Base-by-base conservation (phyloP, 257 asterid species). In the Echium plantagineum region DNA sequence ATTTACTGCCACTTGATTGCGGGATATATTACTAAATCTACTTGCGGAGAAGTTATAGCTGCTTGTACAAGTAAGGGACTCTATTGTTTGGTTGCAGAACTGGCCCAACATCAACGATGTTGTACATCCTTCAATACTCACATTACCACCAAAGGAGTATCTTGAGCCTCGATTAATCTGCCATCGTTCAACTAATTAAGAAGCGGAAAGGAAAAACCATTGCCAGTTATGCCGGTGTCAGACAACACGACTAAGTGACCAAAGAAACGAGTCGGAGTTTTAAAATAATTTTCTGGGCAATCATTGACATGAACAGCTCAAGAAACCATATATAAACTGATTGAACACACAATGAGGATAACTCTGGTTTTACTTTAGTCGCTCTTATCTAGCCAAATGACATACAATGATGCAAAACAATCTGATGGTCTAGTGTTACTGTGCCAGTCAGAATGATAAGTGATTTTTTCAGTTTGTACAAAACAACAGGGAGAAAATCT, bases 141-240 rank as follows among this genome's bases (percentile, higher is more conserved):
- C 63, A 60, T 89, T 93, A 59, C 90, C 94, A 21, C 87, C 74
- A 73, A 89, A 89, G 68, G 80, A 71, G 77, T 80, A 89, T 31
- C 74, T 32, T 0, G 70, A 71, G 30, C 99, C 99, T 75, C 97
- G 83, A 72, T 93, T 89, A 63, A 89, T 86, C 99, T 93, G 91
- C 67, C 70, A 62, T 26, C 52, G 46, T 64, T 69, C 62, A 52
- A 38, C 38, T 28, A 1, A 55, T 30, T 21, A 17, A 52, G 17
- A 17, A 48, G 35, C 20, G 52, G 28, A 53, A 7, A 17, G 28
- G 15, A 52, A 52, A 52, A 53, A 18, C 15, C 19, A 21, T 10
- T 53, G 13, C 5, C 26, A 17, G 7, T 24, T 24, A 24, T 24
- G 26, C 26, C 26, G 3, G 26, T 19, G 57, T 19, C 28, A 53